Base-by-base conservation (phyloP, 2,329 filamentous ascomycete species). In the Phyllosticta capitalensis region DNA sequence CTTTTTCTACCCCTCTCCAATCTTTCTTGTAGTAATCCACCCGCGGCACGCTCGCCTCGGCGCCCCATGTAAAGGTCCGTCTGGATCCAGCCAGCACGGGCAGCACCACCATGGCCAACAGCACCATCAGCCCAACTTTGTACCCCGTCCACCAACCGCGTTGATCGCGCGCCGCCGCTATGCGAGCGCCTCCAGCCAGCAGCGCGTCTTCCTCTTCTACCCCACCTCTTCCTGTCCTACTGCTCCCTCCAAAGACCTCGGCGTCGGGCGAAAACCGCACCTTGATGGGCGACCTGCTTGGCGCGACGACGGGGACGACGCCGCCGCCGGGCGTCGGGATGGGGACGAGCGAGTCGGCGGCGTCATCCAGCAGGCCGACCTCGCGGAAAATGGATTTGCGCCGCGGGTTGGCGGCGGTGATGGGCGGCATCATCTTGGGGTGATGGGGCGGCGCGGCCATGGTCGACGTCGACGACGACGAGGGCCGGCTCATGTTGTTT, bases 341-440 rank as follows among this genome's bases (percentile, higher is more conserved):
- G 6, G 54, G 38, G 9, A 52, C 58, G 21, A 30, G 53, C 26
- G 22, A 54, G 9, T 59, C 53, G 9, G 38, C 33, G 28, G 33
- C 53, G 38, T 60, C 58, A n/a, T 56, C 49, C 9, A 56, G 38
- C 4, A 60, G 53, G 28, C 58, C 58, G 2, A 60, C 58, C 20
- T 60, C 58, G 7, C 48, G 22, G 28, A 60, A 60, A n/a, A 60
- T 48, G n/a, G 58, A 60, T 49, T 56, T 56, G 21, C 58, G 58
- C 53, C 53, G 22, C 1, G 58, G 58, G 19, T 56, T 60, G 30
- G 30, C 30, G 9, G 58, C 52, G n/a, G 54, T 60, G 19, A 49
- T 54, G 21, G 58, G 38, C 9, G 58, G 58, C 54, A 56, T 26
- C 58, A 56, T 60, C 4, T 24, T 45, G 30, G 45, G 54, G n/a